Percentiles rank a stretch among this genome's conserved stretches.
Evolutionary conservation across 768 basidiomycete genomes (phyloP).

Genomic region (Hydnomerulius pinastri): DNA sequence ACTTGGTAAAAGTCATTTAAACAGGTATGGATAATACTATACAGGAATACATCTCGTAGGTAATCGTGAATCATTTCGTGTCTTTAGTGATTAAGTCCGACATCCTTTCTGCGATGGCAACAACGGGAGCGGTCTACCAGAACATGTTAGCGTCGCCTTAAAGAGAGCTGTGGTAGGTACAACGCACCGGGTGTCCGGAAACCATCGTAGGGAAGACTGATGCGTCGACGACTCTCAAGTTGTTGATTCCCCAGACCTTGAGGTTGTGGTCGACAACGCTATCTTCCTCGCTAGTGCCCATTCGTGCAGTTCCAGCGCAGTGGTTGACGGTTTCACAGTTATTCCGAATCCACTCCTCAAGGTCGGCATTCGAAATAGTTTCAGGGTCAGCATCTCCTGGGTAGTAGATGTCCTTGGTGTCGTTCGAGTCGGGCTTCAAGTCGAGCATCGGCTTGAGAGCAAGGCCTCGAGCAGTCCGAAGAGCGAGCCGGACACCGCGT

Average conservation of each 20-base stretch:
- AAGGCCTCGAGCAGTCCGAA: constrained; percentile 18
- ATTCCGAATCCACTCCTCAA: constrained; percentile 10
- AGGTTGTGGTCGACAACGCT: constrained; percentile 43
- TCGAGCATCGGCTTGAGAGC: constrained; percentile 12
- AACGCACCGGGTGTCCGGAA: constrained; percentile 39
- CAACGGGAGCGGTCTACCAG: constrained; percentile 1
- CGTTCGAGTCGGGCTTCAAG: constrained; percentile 10
- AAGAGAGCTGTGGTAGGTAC: no score
- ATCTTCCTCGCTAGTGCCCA: constrained; percentile 11
- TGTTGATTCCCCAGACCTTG: constrained; percentile 38
- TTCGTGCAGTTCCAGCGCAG: constrained; percentile 4
- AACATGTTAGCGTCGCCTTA: neutral
- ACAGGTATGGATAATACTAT: no score
- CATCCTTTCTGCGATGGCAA: constrained; percentile 3
- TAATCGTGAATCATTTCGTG: neutral
- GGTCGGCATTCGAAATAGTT: constrained; percentile 15
- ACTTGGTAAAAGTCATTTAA: no score
- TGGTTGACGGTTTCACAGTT: constrained; percentile 7
- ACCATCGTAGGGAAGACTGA: constrained; percentile 39
- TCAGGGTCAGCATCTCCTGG: constrained; percentile 24
- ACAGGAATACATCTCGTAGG: neutral
- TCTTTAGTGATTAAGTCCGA: constrained; percentile 2
- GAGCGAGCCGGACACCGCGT: constrained; percentile 18
- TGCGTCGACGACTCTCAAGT: constrained; percentile 43
- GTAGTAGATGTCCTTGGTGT: constrained; percentile 16